A percentile compares a stretch with the other conserved stretches of the same genome.
These are phyloP conservation scores for Psophocarpus tetragonolobus DNA, from an alignment of 306 rosid genomes.

Conservation along the genomic window DNA sequence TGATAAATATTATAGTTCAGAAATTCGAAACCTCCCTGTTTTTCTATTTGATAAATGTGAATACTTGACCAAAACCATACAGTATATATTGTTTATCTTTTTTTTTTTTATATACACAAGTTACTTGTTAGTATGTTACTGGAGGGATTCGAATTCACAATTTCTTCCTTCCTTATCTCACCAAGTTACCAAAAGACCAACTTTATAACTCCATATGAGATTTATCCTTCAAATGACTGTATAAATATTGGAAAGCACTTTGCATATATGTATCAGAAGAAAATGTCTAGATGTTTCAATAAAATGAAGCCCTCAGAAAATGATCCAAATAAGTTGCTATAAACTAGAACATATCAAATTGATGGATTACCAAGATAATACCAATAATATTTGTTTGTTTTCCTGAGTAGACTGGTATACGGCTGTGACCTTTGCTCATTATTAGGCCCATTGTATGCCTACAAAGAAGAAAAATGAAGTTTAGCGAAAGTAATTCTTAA, in stretches of 20 bases:
- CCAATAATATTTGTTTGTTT: slow-evolving; percentile 63
- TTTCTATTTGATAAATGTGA: background rate
- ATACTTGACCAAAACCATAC: background rate
- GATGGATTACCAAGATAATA: slow-evolving; percentile 56
- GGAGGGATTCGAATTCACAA: too few species aligned
- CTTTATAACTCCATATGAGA: too few species aligned
- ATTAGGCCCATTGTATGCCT: slow-evolving; percentile 68
- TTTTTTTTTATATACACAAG: too few species aligned
- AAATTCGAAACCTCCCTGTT: background rate
- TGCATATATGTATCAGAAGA: background rate
- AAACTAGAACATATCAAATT: background rate
- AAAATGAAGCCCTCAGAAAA: background rate
- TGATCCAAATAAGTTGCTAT: background rate
- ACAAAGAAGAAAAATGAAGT: background rate
- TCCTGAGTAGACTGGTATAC: slow-evolving; percentile 63
- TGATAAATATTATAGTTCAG: background rate
- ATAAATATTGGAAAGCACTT: background rate
- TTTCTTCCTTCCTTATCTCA: too few species aligned
- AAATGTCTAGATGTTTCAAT: background rate
- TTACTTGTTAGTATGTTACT: too few species aligned
- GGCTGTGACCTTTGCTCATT: slow-evolving; percentile 71
- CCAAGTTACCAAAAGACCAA: too few species aligned
- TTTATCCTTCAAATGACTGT: background rate
- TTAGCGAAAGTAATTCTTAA: background rate
- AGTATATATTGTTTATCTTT: background rate